Evolutionary conservation across 2,329 filamentous ascomycete genomes (phyloP).

Genomic region (Phaeosphaeriaceae sp.): DNA sequence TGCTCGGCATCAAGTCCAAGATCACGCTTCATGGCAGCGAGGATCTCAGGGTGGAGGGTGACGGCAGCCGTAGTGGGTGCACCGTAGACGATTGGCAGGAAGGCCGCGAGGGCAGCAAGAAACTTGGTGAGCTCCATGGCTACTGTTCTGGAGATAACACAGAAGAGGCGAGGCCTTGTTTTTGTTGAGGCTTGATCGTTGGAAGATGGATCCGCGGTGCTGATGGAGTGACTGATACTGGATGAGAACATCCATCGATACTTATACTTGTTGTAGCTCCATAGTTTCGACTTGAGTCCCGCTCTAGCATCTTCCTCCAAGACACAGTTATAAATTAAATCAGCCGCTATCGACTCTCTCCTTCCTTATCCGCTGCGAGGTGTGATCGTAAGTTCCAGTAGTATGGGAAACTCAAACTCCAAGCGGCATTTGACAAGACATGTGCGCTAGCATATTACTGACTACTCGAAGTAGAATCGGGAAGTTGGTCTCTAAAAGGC

Average conservation of each 20-base stretch:
- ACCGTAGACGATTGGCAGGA: slow-evolving; percentile 52
- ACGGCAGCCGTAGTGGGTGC: slow-evolving; percentile 46
- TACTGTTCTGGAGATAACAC: slow-evolving; percentile 29
- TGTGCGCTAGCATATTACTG: not conserved
- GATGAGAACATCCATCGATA: slow-evolving; percentile 16
- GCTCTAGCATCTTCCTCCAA: not conserved
- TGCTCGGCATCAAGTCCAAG: slow-evolving; percentile 49
- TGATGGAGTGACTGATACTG: slow-evolving; percentile 8
- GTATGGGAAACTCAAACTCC: slow-evolving; percentile 7
- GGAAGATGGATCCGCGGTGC: slow-evolving; percentile 24
- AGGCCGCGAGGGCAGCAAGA: slow-evolving; percentile 48
- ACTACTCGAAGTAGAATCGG: slow-evolving; percentile 7
- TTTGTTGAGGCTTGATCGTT: slow-evolving; percentile 31
- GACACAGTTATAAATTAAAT: not conserved
- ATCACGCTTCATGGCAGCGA: slow-evolving; percentile 55
- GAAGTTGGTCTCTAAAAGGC: slow-evolving; percentile 15
- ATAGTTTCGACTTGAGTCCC: slow-evolving; percentile 7
- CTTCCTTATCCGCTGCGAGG: not conserved
- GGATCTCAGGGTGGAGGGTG: slow-evolving; percentile 51
- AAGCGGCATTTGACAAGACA: slow-evolving; percentile 9
- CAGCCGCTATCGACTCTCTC: not conserved
- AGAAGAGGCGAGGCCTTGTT: slow-evolving; percentile 25
- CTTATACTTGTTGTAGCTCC: slow-evolving; percentile 23
- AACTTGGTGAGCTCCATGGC: slow-evolving; percentile 51
- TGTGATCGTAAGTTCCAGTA: slow-evolving; percentile 2